Percentiles rank a stretch among this genome's conserved stretches.
Evolutionary conservation across 208 protist species (phyloP).

Genomic region (Kentomonas sorsogonicus): DNA sequence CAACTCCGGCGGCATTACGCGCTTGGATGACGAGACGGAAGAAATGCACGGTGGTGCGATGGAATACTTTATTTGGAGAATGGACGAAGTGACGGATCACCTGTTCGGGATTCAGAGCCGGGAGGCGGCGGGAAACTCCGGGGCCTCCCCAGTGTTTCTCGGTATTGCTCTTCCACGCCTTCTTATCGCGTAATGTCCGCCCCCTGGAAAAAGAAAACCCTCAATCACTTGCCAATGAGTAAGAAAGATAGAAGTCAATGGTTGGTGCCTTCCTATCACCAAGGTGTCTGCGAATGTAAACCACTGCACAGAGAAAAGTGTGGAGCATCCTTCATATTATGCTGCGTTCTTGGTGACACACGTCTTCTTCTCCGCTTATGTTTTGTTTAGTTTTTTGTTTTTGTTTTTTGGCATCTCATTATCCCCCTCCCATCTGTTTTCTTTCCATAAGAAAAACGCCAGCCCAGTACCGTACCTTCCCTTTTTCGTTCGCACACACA

Average conservation of each 20-base stretch:
- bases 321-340: no score
- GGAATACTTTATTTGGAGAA: conserved; percentile 35
- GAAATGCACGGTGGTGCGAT: neutral
- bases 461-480: neutral
- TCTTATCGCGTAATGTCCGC: neutral
- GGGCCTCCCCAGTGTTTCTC: conserved; percentile 3
- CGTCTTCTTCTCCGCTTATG: no score
- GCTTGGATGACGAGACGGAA: neutral
- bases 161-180: conserved; percentile 3
- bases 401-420: neutral
- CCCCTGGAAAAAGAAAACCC: neutral
- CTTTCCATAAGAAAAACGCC: neutral
- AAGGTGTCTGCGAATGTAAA: no score
- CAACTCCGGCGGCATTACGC: no score
- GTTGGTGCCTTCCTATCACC: neutral
- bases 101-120: conserved; percentile 29
- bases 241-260: neutral
- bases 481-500: no score
- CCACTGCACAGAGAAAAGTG: no score
- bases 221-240: neutral
- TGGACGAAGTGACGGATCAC: conserved; percentile 63
- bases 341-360: no score
- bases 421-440: neutral
- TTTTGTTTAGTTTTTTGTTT: conserved; percentile 2
- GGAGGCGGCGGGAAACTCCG: neutral